Percentiles rank a stretch among this genome's conserved stretches.
These are phyloP conservation scores for Torulaspora delbrueckii DNA, from an alignment of 805 yeast genomes.

Conservation along the genomic window DNA sequence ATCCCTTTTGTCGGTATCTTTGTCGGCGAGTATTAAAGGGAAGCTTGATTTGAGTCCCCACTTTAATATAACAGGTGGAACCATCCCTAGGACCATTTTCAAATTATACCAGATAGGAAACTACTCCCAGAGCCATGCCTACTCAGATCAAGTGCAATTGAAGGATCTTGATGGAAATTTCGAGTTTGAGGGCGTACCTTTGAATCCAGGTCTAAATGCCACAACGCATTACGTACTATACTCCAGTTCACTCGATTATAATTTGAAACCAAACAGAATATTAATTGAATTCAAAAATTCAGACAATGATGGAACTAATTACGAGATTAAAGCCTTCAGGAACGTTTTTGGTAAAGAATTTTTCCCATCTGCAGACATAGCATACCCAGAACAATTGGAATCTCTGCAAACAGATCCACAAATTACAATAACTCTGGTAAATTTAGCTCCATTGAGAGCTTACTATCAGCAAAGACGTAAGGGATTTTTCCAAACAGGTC, in stretches of 20 bases:
- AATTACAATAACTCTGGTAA: slow-evolving; percentile 25
- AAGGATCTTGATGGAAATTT: slow-evolving; percentile 26
- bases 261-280: slow-evolving; percentile 34
- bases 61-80: slow-evolving; percentile 17
- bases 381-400: slow-evolving; percentile 30
- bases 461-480: slow-evolving; percentile 34
- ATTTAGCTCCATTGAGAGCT: slow-evolving; percentile 31
- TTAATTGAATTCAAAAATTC: slow-evolving; percentile 22
- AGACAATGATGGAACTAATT: slow-evolving; percentile 18
- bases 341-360: slow-evolving; percentile 34
- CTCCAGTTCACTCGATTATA: slow-evolving; percentile 30
- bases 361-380: slow-evolving; percentile 32
- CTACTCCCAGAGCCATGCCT: slow-evolving; percentile 13
- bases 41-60: slow-evolving; percentile 23
- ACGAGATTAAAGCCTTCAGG: slow-evolving; percentile 23
- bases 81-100: slow-evolving; percentile 24
- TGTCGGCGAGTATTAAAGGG: slow-evolving; percentile 28
- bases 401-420: slow-evolving; percentile 18
- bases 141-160: slow-evolving; percentile 11
- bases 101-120: slow-evolving; percentile 29
- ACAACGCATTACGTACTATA: slow-evolving; percentile 29
- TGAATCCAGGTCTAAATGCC: slow-evolving; percentile 24
- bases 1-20: slow-evolving; percentile 8
- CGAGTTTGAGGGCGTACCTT: slow-evolving; percentile 27
- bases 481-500: slow-evolving; percentile 36